Conservation (phyloP, 2,329 filamentous ascomycete species). For the Diaporthe aspalathi region DNA sequence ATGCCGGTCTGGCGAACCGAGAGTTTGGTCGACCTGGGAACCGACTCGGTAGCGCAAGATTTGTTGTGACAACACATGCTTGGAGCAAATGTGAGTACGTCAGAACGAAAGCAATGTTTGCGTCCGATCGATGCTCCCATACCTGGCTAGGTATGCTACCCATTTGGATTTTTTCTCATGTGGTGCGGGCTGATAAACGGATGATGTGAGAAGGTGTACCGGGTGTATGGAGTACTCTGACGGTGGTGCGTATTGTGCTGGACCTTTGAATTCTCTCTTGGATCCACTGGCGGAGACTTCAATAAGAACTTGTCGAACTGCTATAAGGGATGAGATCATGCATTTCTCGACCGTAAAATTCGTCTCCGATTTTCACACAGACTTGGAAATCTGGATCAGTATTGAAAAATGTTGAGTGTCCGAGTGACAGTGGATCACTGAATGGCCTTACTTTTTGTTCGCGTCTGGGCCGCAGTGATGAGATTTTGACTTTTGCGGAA, state of each 20-base stretch:
- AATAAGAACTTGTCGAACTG: not conserved
- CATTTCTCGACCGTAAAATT: not conserved
- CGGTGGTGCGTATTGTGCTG: not conserved
- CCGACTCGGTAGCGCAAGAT: constrained; percentile 12
- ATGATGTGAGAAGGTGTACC: not conserved
- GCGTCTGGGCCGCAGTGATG: not conserved
- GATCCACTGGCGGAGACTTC: not conserved
- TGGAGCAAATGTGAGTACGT: not conserved
- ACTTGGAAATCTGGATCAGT: not conserved
- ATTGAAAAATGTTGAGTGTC: not conserved
- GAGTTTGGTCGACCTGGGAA: constrained; percentile 31
- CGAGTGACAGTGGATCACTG: no score
- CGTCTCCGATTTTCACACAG: not conserved
- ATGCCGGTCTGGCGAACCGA: constrained; percentile 5
- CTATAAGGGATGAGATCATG: constrained; percentile 4
- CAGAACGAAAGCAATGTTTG: not conserved
- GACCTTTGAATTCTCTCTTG: not conserved
- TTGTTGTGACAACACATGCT: constrained; percentile 20
- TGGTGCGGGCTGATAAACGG: not conserved
- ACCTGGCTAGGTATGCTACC: no score
- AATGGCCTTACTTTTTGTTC: not conserved
- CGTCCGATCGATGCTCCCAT: no score
- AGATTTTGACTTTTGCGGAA: not conserved
- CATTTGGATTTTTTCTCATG: not conserved
- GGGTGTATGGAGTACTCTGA: not conserved